Base-by-base conservation (phyloP, 2,329 filamentous ascomycete genomes). In the Aspergillus aculeatus region DNA sequence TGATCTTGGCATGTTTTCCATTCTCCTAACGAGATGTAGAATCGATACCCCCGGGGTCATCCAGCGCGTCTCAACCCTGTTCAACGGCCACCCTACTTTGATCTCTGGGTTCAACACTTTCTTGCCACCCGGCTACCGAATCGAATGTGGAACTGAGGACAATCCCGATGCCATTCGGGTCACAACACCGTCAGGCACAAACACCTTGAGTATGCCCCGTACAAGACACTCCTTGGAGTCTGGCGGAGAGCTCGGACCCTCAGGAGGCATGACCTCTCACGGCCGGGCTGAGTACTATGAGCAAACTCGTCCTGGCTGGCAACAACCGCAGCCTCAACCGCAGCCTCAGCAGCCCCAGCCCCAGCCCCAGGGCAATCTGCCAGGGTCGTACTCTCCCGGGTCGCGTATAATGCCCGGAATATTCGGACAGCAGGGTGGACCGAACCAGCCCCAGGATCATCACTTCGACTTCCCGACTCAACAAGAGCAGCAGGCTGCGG, bases 81-180 rank as follows among this genome's bases (percentile, higher is more conserved):
- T 99, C 73, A 93, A 94, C 23, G 95, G 95, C 2, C 94, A 99
- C 70, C 95, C 95, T 2, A 95, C 91, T 72, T 83, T 96, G 26
- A 98, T 99, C 52, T 94, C 98, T 76, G 95, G 95, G 0, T 99
- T 99, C 75, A 99, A 99, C 73, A 99, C 95, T 0, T 99, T 99
- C 73, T 81, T 99, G 9, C 95, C 95, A 3, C 93, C 93, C 0
- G 93, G 95, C 2, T 99, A 99, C 74, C 86, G 95, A 60, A 99
- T 99, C 61, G 95, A 99, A 73, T 99, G 95, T 70, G 94, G 94
- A 31, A 89, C 91, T 16, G 92, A 92, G 35, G 94, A 96, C 65
- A 94, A 98, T 69, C 94, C 94, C 1, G 96, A 97, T 72, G 92
- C 92, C 3, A 99, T 99, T 64, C 85, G 96, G 64, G 95, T 99